phyloP scores from a whole-genome alignment of 2,329 filamentous ascomycete genomes.

The Dendryphion nanum region DNA sequence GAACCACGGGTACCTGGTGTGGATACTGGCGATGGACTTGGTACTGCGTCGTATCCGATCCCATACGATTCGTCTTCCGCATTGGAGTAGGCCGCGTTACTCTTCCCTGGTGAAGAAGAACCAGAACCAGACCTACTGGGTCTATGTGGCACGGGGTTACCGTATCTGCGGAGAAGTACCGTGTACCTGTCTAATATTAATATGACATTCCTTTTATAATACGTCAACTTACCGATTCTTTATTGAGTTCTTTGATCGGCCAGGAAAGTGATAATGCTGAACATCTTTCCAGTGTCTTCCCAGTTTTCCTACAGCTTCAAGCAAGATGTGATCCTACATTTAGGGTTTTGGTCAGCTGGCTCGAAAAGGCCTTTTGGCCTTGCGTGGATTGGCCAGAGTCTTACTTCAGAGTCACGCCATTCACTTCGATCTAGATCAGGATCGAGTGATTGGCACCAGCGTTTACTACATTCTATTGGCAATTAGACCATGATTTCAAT shows the following conservation, averaged over 20 bases:
- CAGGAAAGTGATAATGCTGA: constrained; percentile 31
- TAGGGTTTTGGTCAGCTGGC: constrained; percentile 2
- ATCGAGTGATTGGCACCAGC: constrained; percentile 47
- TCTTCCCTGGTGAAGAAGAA: too few relatives aligned
- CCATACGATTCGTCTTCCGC: too few relatives aligned
- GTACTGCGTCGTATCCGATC: too few relatives aligned
- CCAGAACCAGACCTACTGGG: too few relatives aligned
- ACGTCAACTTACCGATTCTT: constrained; percentile 36
- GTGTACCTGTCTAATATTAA: constrained; percentile 22
- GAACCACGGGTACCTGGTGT: too few relatives aligned
- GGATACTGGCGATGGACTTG: too few relatives aligned
- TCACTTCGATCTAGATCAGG: constrained; percentile 42
- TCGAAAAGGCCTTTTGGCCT: constrained; percentile 4
- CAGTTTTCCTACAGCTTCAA: constrained; percentile 30
- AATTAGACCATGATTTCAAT: background rate
- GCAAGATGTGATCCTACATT: constrained; percentile 26
- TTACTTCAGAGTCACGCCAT: constrained; percentile 38
- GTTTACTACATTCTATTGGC: constrained; percentile 45
- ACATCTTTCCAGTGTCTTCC: constrained; percentile 43
- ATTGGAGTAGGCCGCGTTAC: too few relatives aligned
- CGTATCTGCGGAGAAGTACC: constrained; percentile 29
- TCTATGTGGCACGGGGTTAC: too few relatives aligned
- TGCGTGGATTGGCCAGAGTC: constrained; percentile 9
- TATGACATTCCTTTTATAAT: too few relatives aligned
- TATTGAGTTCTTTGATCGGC: constrained; percentile 39